phyloP scores from a whole-genome alignment of 306 rosid genomes.

The Corylus heterophylla region DNA sequence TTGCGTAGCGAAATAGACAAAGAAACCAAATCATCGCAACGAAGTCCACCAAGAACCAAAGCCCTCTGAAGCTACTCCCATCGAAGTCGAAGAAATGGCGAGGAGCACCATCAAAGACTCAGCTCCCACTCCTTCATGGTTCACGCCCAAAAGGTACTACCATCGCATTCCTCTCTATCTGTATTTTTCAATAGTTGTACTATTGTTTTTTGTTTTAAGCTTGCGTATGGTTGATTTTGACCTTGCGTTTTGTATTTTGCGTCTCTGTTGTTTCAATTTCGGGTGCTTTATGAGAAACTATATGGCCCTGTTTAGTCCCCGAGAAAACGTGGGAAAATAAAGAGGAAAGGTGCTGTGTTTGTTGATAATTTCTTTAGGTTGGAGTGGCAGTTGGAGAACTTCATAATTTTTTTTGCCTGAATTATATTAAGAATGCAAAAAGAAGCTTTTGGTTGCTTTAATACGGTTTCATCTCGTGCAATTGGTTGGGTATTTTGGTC shows the following conservation, averaged over 20 bases:
- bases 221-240: neutral
- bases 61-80: neutral
- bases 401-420: neutral
- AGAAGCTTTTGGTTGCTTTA: neutral
- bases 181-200: neutral
- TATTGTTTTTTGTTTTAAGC: neutral
- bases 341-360: neutral
- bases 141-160: conserved; percentile 36
- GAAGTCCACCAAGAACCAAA: neutral
- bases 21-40: neutral
- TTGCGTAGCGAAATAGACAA: neutral
- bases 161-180: neutral
- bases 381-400: neutral
- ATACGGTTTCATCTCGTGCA: neutral
- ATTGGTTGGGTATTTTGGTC: neutral
- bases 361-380: neutral
- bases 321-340: neutral
- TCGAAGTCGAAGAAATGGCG: conserved; percentile 10
- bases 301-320: neutral
- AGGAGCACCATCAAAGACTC: neutral
- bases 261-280: neutral
- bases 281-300: neutral
- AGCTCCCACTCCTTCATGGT: conserved; percentile 35
- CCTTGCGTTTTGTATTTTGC: neutral
- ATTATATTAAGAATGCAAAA: neutral